Conservation (phyloP, 2,329 filamentous ascomycete species). For the Volutella citrinella region DNA sequence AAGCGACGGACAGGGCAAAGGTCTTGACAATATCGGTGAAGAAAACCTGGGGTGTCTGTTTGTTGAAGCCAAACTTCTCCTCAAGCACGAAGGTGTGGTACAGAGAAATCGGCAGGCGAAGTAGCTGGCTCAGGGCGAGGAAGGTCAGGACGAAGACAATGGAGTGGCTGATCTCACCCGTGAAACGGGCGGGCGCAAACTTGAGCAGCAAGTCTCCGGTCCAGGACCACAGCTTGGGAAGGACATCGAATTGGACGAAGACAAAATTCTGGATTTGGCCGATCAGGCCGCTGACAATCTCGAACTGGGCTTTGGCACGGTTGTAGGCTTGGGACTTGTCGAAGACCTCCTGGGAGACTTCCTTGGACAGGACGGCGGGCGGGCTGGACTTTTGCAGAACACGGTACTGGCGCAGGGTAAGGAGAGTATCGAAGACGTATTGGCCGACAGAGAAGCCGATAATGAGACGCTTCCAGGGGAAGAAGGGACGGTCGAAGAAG, state of each 20-base stretch:
- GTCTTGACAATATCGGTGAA: constrained; percentile 88
- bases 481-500: constrained; percentile 84
- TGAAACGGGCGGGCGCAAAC: constrained; percentile 75
- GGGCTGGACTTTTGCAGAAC: constrained; percentile 76
- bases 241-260: constrained; percentile 86
- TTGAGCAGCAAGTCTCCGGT: constrained; percentile 71
- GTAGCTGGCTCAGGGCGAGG: constrained; percentile 73
- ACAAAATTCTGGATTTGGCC: constrained; percentile 83
- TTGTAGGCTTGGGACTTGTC: constrained; percentile 97
- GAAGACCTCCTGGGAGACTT: constrained; percentile 86
- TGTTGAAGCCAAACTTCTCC: constrained; percentile 98
- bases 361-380: constrained; percentile 82
- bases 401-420: constrained; percentile 86
- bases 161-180: constrained; percentile 90
- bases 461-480: constrained; percentile 97
- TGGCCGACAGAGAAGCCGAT: constrained; percentile 91
- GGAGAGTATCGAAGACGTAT: constrained; percentile 84
- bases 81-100: constrained; percentile 96
- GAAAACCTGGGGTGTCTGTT: constrained; percentile 88
- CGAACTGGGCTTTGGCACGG: constrained; percentile 90
- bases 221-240: constrained; percentile 85
- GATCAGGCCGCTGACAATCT: constrained; percentile 77
- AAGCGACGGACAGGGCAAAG: constrained; percentile 73
- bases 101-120: constrained; percentile 78
- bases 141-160: constrained; percentile 90